Base-by-base conservation (phyloP, 2,329 filamentous ascomycete genomes). In the Mycosphaerella arachidis region DNA sequence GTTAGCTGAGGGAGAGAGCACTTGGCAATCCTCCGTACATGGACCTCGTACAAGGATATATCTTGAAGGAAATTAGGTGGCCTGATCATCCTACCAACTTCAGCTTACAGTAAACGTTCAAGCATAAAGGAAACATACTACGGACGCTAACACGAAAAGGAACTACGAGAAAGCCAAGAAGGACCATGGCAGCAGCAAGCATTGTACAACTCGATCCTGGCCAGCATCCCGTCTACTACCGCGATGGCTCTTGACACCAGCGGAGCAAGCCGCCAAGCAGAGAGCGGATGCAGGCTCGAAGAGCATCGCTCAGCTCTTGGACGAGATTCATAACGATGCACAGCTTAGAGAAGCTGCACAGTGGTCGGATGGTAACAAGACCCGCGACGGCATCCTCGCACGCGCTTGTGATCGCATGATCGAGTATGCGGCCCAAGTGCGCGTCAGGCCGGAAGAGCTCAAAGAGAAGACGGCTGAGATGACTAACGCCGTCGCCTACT, bases 321-420 rank as follows among this genome's bases (percentile, higher is more conserved):
- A 86, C 6, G 82, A 84, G 29, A 83, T 88, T 0, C 78, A 76
- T 1, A 72, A 72, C 0, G 78, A 90, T 62, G 73, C 82, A 52
- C 85, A 83, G 62, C 73, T 96, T 29, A 75, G 77, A 1, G 72
- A 68, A 0, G 82, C 86, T 6, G 78, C 81, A 3, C 70, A 78
- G 57, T 81, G 76, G 75, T 68, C 72, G 27, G 79, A 92, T 64
- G 72, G 70, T 0, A 87, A 89, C 68, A 89, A 89, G 70, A 77
- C 92, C 31, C 78, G 81, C 20, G 85, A 92, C 58, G 90, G 89
- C 0, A 81, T 94, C 16, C 67, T 95, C 40, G 82, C 85, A 29
- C 66, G 70, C 37, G 88, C 86, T 0, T 77, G 77, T 0, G 79
- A 87, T 1, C 84, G 88, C 69, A 88, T 90, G 79, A 69, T 88